Conservation (phyloP, 2,329 filamentous ascomycete genomes). For the Mollisia scopiformis region DNA sequence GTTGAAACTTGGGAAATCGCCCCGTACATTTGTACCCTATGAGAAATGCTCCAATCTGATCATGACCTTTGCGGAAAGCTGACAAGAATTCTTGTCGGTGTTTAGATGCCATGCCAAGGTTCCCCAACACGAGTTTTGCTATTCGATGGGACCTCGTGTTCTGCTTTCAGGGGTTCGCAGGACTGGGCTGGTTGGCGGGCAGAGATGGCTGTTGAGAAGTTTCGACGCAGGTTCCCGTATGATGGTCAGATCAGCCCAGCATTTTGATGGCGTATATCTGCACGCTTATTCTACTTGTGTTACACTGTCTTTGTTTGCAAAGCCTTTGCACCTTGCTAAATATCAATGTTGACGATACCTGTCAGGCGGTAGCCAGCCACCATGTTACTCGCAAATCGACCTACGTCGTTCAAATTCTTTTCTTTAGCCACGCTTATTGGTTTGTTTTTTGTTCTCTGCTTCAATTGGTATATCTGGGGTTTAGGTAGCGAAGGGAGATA, state of each 20-base stretch:
- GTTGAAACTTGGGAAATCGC: background rate
- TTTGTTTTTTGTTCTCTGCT: background rate
- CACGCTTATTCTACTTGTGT: background rate
- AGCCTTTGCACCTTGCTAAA: too few species aligned
- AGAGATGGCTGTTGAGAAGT: background rate
- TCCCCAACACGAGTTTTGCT: too few species aligned
- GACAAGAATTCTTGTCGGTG: too few species aligned
- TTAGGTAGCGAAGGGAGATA: background rate
- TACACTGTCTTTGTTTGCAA: background rate
- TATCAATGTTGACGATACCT: background rate
- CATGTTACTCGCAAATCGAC: background rate
- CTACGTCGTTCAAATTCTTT: background rate
- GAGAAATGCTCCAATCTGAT: too few species aligned
- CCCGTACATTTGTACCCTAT: too few species aligned
- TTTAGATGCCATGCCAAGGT: too few species aligned
- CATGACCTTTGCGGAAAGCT: too few species aligned
- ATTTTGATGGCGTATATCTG: background rate
- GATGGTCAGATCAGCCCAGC: background rate
- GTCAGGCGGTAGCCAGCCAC: background rate
- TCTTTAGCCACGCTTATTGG: background rate
- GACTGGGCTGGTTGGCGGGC: background rate
- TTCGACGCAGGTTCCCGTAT: background rate
- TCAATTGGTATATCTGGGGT: conserved; percentile 1
- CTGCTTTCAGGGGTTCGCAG: background rate
- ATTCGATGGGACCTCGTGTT: background rate